Evolutionary conservation across 345 rosid genomes (phyloP), one percentile per base, ranked within the genome.

Genomic region (Tarenaya hassleriana): DNA sequence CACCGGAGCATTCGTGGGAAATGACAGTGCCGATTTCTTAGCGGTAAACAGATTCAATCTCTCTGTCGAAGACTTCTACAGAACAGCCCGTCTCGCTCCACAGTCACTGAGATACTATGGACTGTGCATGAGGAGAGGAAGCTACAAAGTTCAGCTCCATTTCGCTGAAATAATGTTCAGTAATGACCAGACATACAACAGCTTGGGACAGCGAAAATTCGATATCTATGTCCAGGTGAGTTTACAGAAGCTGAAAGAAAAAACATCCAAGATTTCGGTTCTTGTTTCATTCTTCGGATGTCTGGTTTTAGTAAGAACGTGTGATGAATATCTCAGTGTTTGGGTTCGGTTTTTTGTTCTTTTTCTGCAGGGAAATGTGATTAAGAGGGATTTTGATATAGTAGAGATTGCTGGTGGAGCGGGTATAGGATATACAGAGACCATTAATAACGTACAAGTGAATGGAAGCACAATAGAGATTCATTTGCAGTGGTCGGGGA

Each of bases 161-260:
- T 92, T 92, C 61, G 88, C 98, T 12, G 98, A 92, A 70, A 85
- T 92, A 27, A 82, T 77, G 83, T 88, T 54, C 56, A 51, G 90
- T 1, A 12, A 74, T 49, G 76, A 77, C 29, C 44, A 63, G 63
- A 64, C 69, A 7, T 92, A 39, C 58, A 63, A 42, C 45, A 92
- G 98, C 73, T 60, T 76, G 5, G 95, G 98, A 10, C 68, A 52
- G 39, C 80, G 98, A 40, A 32, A 73, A 20, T 92, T 92, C 41
- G 95, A 92, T 53, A 77, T 85, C 8, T 72, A 85, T 6, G 75
- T 92, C 46, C 96, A 92, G 64, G 98, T 87, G 60, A 70, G 83
- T 48, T 15, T 37, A 10, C 16, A 29, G 48, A 56, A 50, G 40
- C 16, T n/a, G n/a, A n/a, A n/a, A n/a, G n/a, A 24, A 42, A 3